Base-by-base conservation (phyloP, 805 yeast species). In the Brettanomyces bruxellensis region DNA sequence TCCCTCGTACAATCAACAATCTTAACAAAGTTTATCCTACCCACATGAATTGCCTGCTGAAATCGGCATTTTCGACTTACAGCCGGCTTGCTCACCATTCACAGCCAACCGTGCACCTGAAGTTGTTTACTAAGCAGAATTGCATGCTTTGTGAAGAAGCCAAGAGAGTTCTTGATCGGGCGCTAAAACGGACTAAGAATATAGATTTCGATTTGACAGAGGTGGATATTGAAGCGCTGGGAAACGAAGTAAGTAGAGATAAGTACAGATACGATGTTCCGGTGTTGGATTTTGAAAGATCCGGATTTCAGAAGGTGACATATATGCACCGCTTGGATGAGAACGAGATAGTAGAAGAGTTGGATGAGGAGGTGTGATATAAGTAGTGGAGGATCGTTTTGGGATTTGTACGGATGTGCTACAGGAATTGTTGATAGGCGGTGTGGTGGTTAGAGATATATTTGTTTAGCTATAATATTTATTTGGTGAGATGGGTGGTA, bases 251-350 rank as follows among this genome's bases (percentile, higher is more conserved):
- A 42, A 83, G 87, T 81, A 83, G 80, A 71, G 86, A 83, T 44
- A 69, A 72, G 49, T 85, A 84, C 53, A 45, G 89, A 54, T 83
- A 79, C 58, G 95, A 85, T 57, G 83, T 85, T 5, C 95, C 95
- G 0, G 95, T 85, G 0, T 57, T 85, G 38, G 90, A 85, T 58
- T 69, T 85, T 7, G 81, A 80, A 53, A 67, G 79, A 48, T 73
- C 72, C 44, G 56, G 56, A 3, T 65, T 56, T 34, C 68, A 73
- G 41, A 72, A 81, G 2, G 71, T 73, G 4, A 80, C 78, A 55
- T 78, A 80, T 57, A 83, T 84, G 83, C 91, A 85, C 62, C 71
- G 78, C 46, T 72, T 85, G 47, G 66, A 79, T 46, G 71, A 72
- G 40, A 75, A 73, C 4, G 80, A 79, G 48, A 58, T 83, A 4